Evolutionary conservation across 2,329 filamentous ascomycete species (phyloP), one percentile per base, ranked within the genome.

Genomic region (Keithomyces neogunnii): DNA sequence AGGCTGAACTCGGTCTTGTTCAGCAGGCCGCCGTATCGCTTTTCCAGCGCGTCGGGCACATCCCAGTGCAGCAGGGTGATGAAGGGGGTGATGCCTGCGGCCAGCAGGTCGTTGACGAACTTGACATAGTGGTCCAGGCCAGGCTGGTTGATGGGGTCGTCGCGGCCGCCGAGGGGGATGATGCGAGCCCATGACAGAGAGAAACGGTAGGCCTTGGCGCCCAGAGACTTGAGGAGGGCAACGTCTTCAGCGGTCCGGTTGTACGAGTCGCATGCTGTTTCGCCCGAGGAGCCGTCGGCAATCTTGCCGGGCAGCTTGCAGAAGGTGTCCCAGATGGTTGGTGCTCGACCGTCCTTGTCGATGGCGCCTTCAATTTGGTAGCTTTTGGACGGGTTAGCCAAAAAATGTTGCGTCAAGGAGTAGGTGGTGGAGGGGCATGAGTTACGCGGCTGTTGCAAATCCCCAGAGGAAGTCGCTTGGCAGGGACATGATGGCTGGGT

Each of bases 271-370:
- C 89, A 95, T 38, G 89, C 89, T 43, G 88, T 79, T 48, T 81
- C 84, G 49, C 89, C 89, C 43, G 82, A 85, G 59, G 77, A 83
- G 52, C 82, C 85, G 61, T 88, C 86, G 51, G 88, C 88, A 61
- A 93, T 90, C 71, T 93, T 95, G 62, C 88, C 88, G 5, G 86
- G 83, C 50, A 82, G 85, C 56, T 80, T 80, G 70, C 86, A 91
- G 73, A 95, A 95, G n/a, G 80, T 85, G 70, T 95, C 89, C 89
- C 89, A 95, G 67, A 95, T 93, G 55, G 86, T 89, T 50, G 88
- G 84, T 28, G 81, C 86, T 57, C 89, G 86, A 57, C 89, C 89
- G 64, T 92, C 89, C 63, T 85, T 80, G 46, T 85, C 74, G 39
- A 78, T 74, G 46, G 82, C 83, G 52, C 89, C 89, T 73, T 95